Evolutionary conservation across 2,329 filamentous ascomycete species (phyloP).

Genomic region (Pyricularia grisea): DNA sequence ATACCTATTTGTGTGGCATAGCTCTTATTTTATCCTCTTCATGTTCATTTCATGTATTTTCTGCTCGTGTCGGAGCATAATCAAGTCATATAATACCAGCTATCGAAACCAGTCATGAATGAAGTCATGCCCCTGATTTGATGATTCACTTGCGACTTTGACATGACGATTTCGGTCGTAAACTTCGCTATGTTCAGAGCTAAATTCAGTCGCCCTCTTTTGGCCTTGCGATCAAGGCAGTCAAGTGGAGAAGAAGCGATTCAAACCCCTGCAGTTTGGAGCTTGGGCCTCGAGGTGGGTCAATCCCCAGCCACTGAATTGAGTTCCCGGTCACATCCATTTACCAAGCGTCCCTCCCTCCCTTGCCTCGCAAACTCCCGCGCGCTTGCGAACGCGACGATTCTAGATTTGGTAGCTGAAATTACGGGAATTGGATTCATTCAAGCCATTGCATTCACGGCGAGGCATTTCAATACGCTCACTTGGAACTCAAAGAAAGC

Average conservation of each 20-base stretch:
- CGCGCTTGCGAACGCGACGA: too few species aligned
- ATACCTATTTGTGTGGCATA: background rate
- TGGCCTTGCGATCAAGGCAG: background rate
- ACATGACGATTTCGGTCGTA: background rate
- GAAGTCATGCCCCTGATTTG: background rate
- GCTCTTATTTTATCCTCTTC: background rate
- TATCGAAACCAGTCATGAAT: background rate
- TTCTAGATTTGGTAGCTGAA: too few species aligned
- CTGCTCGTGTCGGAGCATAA: background rate
- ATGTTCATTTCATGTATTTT: background rate
- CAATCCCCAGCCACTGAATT: background rate
- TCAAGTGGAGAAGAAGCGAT: background rate
- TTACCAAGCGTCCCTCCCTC: too few species aligned
- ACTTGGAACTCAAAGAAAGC: too few species aligned
- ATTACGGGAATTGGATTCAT: too few species aligned
- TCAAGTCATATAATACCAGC: background rate
- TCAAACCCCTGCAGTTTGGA: background rate
- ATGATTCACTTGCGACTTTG: background rate
- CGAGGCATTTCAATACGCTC: too few species aligned
- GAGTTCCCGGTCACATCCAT: background rate
- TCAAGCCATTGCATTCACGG: too few species aligned
- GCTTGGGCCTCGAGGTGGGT: background rate
- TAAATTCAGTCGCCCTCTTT: background rate
- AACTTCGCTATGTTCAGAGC: too few species aligned
- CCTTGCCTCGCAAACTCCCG: too few species aligned